Percentiles rank a stretch among this genome's conserved stretches.
Evolutionary conservation across 306 rosid species (phyloP).

Genomic region (Carpinus viminea): DNA sequence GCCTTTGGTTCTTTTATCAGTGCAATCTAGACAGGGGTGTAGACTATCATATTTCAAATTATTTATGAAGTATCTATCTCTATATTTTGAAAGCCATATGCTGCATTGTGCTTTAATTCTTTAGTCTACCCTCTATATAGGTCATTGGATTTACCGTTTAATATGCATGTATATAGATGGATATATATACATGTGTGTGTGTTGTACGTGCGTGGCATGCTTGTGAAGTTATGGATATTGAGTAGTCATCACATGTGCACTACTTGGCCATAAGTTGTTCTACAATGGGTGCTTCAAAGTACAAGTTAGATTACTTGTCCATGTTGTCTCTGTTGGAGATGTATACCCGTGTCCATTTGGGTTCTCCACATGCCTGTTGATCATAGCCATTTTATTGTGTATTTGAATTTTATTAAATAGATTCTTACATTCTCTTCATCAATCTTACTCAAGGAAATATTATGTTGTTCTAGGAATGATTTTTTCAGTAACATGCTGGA

Average conservation of each 20-base stretch:
- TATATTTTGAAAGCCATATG: not conserved
- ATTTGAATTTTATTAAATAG: not conserved
- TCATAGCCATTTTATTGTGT: not conserved
- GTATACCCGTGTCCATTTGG: not conserved
- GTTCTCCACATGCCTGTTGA: not conserved
- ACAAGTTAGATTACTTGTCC: not conserved
- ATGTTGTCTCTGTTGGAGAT: not conserved
- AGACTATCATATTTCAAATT: not conserved
- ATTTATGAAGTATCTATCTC: not conserved
- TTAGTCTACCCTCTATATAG: not conserved
- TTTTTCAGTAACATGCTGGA: not conserved
- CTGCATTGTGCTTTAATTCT: not conserved
- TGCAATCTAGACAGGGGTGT: not conserved
- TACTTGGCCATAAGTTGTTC: not conserved
- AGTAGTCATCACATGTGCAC: not conserved
- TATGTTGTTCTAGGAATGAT: not conserved
- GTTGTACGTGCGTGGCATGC: not conserved
- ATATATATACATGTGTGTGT: not conserved
- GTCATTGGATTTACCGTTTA: not conserved
- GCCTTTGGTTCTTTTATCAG: not conserved
- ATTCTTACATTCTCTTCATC: not conserved
- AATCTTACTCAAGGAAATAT: not conserved
- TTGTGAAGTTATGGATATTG: not conserved
- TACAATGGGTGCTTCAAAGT: not conserved
- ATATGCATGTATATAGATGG: not conserved